Base-by-base conservation (phyloP, 202 grass and related monocot species). In the Elaeis oleifera region DNA sequence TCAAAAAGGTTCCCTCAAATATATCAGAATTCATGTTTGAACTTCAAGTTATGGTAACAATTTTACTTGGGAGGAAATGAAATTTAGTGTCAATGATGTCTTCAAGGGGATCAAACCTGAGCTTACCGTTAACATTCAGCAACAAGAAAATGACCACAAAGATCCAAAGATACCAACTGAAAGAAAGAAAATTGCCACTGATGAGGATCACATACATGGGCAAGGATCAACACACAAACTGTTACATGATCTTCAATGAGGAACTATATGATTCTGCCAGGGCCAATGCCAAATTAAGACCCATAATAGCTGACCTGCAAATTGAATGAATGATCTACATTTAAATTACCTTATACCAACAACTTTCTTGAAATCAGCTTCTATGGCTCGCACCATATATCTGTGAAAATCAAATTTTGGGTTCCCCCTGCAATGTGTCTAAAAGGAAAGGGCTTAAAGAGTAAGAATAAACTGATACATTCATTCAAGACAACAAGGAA, bases 311-410 rank as follows among this genome's bases (percentile, higher is more conserved):
- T 63, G 56, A 5, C n/a, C 62, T 53, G 54, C 31, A 63, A 53
- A 69, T 23, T 22, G 24, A 50, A 27, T 15, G 19, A 62, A 21
- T 16, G 19, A 73, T 6, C 18, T 60, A 54, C 53, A 53, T 69
- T 27, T 64, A 16, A 53, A 63, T 51, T 96, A 90, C 87, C 87
- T 91, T 77, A 97, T 97, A 25, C 92, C 92, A 56, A 97, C 87
- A 20, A 97, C 92, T 74, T 91, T 96, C 70, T 86, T 97, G 28
- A 91, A 97, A 85, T 97, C 92, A 64, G 81, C 84, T 79, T 97
- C 92, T 49, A 97, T 64, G 49, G 84, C 84, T 61, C 92, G 77
- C 23, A 91, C 20, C 92, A 97, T 97, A 69, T 97, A 97, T 19
- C 59, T 81, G 74, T 97, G 76, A n/a, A 97, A 97, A 74, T 91